Evolutionary conservation across 164 flowering plant species (phyloP).

Genomic region (Chimonanthus salicifolius): DNA sequence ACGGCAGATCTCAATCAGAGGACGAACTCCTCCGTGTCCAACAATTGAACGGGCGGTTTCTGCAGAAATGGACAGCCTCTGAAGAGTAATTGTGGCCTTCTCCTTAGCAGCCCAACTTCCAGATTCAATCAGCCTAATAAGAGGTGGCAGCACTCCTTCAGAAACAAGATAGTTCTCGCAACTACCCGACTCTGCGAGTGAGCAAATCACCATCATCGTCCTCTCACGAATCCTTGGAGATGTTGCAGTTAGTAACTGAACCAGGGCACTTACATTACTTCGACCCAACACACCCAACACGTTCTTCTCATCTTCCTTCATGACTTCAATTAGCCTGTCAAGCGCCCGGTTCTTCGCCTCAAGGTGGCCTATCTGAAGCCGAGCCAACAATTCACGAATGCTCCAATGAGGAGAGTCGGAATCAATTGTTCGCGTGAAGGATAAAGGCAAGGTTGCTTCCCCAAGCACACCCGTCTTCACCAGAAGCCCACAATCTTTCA

Average conservation of each 20-base stretch:
- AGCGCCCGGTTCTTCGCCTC: slow-evolving; percentile 83
- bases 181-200: slow-evolving; percentile 71
- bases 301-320: slow-evolving; percentile 79
- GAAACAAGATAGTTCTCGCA: slow-evolving; percentile 84
- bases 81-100: slow-evolving; percentile 76
- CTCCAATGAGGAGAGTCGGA: slow-evolving; percentile 28
- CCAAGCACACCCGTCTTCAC: slow-evolving; percentile 85
- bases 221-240: slow-evolving; percentile 81
- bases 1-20: slow-evolving; percentile 67
- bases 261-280: slow-evolving; percentile 66
- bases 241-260: slow-evolving; percentile 76
- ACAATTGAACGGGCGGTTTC: slow-evolving; percentile 76
- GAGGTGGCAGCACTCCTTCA: slow-evolving; percentile 81
- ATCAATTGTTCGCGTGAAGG: slow-evolving; percentile 27
- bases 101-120: slow-evolving; percentile 68
- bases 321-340: slow-evolving; percentile 56
- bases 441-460: slow-evolving; percentile 49
- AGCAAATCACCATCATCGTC: slow-evolving; percentile 58
- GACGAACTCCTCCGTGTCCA: slow-evolving; percentile 77
- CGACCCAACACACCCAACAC: slow-evolving; percentile 58
- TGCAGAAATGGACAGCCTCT: slow-evolving; percentile 64
- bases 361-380: slow-evolving; percentile 92
- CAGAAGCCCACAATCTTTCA: slow-evolving; percentile 68
- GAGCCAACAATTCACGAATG: slow-evolving; percentile 67
- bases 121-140: slow-evolving; percentile 74